Percentiles rank a stretch among this genome's conserved stretches.
These are phyloP conservation scores for Hortiboletus campestris DNA, from an alignment of 768 basidiomycete species.

Conservation along the genomic window DNA sequence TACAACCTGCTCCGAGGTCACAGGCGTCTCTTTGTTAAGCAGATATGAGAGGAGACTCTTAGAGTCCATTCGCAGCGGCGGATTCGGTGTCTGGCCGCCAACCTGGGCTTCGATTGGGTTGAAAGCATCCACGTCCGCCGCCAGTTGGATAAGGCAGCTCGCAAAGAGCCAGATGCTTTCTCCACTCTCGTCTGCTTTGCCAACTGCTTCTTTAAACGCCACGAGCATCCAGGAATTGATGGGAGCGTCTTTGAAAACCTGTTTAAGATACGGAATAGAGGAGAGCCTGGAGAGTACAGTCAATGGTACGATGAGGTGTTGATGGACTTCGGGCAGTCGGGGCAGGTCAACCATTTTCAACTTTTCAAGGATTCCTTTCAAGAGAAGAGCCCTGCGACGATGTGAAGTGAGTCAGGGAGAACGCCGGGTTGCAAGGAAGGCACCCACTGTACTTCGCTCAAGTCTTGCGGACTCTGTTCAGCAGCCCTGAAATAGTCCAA, in stretches of 20 bases:
- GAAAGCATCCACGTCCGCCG: not conserved
- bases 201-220: not conserved
- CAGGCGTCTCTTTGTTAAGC: not conserved
- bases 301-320: not conserved
- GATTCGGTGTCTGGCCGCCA: not conserved
- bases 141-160: slow-evolving; percentile 1
- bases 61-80: not conserved
- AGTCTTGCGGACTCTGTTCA: not conserved
- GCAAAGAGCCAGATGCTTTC: not conserved
- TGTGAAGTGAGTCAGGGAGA: not conserved
- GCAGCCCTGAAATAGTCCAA: not conserved
- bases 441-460: not conserved
- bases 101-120: not conserved
- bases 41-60: not conserved
- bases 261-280: not conserved
- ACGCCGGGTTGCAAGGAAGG: not conserved
- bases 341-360: not conserved
- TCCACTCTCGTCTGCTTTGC: not conserved
- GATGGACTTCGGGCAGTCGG: not conserved
- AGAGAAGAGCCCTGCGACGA: not conserved
- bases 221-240: not conserved
- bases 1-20: not conserved
- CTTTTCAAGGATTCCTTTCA: not conserved
- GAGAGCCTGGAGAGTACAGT: not conserved
- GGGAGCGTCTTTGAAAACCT: not conserved